Conservation (phyloP, 306 rosid species). For the Vigna trinervia region DNA sequence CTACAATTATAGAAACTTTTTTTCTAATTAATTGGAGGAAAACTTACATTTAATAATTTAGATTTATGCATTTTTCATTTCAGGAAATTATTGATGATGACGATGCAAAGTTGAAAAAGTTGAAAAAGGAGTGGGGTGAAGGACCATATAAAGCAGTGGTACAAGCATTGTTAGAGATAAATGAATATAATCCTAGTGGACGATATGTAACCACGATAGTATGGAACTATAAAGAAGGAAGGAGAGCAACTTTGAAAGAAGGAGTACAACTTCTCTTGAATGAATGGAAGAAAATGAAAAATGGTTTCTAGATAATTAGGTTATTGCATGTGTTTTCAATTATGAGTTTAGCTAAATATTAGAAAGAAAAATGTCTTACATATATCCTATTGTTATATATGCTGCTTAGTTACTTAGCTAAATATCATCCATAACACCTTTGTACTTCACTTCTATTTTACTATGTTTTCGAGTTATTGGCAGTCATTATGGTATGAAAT, state of each 20-base stretch:
- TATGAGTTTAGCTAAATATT: background rate
- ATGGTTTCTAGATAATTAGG: conserved; percentile 14
- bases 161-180: conserved; percentile 52
- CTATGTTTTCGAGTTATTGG: too few species aligned
- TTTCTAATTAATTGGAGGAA: background rate
- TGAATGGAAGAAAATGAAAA: conserved; percentile 37
- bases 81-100: conserved; percentile 61
- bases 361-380: too few species aligned
- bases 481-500: too few species aligned
- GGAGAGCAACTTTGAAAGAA: conserved; percentile 51
- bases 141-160: conserved; percentile 46
- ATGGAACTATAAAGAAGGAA: conserved; percentile 55
- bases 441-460: too few species aligned
- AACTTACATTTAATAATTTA: conserved; percentile 9
- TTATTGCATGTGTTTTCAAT: background rate
- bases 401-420: conserved; percentile 1
- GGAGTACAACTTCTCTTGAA: conserved; percentile 41
- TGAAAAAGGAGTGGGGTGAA: conserved; percentile 45
- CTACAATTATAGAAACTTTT: too few species aligned
- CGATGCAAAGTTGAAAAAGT: conserved; percentile 45
- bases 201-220: conserved; percentile 41
- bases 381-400: background rate
- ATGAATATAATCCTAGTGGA: conserved; percentile 55
- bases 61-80: conserved; percentile 37
- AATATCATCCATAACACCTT: too few species aligned